Evolutionary conservation across 768 basidiomycete genomes (phyloP), one percentile per base, ranked within the genome.

Genomic region (Clitopilus hobsonii): DNA sequence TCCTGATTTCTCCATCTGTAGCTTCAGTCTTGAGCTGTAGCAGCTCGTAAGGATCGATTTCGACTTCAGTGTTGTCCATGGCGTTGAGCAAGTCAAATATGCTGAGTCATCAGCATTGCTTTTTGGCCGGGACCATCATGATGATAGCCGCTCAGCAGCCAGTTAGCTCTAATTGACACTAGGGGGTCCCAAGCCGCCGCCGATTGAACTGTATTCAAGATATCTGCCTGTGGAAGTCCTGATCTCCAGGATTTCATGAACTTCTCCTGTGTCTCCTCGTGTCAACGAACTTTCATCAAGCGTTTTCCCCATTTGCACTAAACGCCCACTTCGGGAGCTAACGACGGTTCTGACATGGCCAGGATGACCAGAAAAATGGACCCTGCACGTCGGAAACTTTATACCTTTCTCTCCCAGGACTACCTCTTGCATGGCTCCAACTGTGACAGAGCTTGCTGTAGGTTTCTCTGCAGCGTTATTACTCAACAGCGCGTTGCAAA

Each of bases 1-100:
- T 89, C 55, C 82, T 79, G 52, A 94, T 89, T 59, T 91, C 90
- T 51, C 82, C 79, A 56, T 92, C 89, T 26, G 86, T 86, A 16
- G 86, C 78, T 58, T 90, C 88, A 36, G 75, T 61, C 5, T 74
- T 72, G 26, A 92, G 60, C 2, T 74, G 79, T 1, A 93, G 73
- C 0, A 91, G 72, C 52, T 91, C 87, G 65, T 93, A 94, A 0
- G 91, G 83, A 61, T 87, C 85, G 24, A 74, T 67, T 54, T 89
- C 86, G 28, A 84, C 79, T n/a, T 82, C 84, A 24, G 70, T 47
- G 18, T 24, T 61, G 41, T 60, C 60, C 66, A 66, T 67, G 26
- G 28, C 53, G 38, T 10, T 6, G 38, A 18, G 22, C n/a, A 20
- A 45, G 41, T 3, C 41, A 45, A 23, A 18, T 16, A 10, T 18